Base-by-base conservation (phyloP, 148 eudicot species). In the Selenicereus undatus region DNA sequence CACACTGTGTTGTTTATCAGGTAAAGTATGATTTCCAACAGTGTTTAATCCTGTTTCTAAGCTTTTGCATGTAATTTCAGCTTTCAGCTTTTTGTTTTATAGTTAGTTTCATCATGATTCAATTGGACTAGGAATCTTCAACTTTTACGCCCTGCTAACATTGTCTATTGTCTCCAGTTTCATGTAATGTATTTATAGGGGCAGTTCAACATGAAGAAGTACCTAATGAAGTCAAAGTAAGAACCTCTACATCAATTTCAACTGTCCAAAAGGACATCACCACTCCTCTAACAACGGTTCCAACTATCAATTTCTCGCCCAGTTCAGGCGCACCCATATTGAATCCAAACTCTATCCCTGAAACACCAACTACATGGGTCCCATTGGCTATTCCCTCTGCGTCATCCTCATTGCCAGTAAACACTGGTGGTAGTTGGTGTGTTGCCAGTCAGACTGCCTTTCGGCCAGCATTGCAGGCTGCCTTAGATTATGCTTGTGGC, bases 241-340 rank as follows among this genome's bases (percentile, higher is more conserved):
- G 71, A 30, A 73, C 71, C 71, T 68, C 76, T 18, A 24, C 2
- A 39, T 79, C 85, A 76, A 85, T 86, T 76, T 87, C 90, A 76
- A 77, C 84, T 56, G 82, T 85, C 11, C 78, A 90, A 85, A 88
- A 72, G 80, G 99, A 95, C 80, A 90, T 95, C 22, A 93, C 97
- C 66, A 93, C 97, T 5, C 98, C 99, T 43, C 76, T 95, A 45
- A 90, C 97, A 78, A 92, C 94, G 3, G 88, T 91, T 22, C 98
- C 98, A 51, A 89, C 92, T 7, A 86, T 81, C 7, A 88, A 83
- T 80, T 85, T 86, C 78, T 71, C 88, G 8, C 84, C 91, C 14
- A 43, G 78, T 11, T 58, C 91, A 74, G 60, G 82, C 20, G 64
- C 85, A 30, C 91, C 94, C 6, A 42, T 85, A 24, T 39, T 88